Base-by-base conservation (phyloP, 192 early-diverging fungal genomes). In the Gaertneriomyces semiglobifer region DNA sequence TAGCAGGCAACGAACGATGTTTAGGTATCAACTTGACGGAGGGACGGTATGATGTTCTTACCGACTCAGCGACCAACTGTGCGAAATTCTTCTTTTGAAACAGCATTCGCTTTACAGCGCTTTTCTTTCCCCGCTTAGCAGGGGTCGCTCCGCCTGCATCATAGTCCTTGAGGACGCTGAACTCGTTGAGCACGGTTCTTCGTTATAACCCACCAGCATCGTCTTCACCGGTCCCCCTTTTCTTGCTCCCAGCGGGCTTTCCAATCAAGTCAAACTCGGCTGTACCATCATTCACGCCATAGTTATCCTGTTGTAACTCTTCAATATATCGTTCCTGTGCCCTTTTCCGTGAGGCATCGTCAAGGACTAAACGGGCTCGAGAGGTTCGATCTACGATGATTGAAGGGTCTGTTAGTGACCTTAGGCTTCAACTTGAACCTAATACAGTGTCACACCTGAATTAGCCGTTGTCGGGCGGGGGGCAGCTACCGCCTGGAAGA, bases 291-390 rank as follows among this genome's bases (percentile, higher is more conserved):
- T 52, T 39, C 20, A 11, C 53, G 10, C 38, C 19, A 41, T 53
- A 59, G 38, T 72, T 67, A 20, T 72, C 71, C 45, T 65, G 55
- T 25, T 72, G 48, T 8, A 72, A 59, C 42, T 72, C 64, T 57
- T 72, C 71, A 6, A 72, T 7, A 45, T 61, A 65, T 16, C 39
- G 54, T 45, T 72, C 47, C 44, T 50, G 59, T 8, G 58, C 58
- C 16, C 60, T 45, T 1, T 59, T 16, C 16, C 65, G 63, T 33
- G 63, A 12, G 4, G 56, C 65, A 7, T 60, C 71, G 53, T 72
- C 65, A 12, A 72, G 48, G n/a, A 54, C 63, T 9, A 48, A 16
- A 4, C 8, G 41, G 58, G 57, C n/a, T 43, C 42, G 56, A 39
- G 25, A 33, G 25, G 25, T 33, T 0, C 25, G 25, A 33, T 33